Evolutionary conservation across 768 basidiomycete species (phyloP), one percentile per base, ranked within the genome.

Genomic region (Boletus sensibilis): DNA sequence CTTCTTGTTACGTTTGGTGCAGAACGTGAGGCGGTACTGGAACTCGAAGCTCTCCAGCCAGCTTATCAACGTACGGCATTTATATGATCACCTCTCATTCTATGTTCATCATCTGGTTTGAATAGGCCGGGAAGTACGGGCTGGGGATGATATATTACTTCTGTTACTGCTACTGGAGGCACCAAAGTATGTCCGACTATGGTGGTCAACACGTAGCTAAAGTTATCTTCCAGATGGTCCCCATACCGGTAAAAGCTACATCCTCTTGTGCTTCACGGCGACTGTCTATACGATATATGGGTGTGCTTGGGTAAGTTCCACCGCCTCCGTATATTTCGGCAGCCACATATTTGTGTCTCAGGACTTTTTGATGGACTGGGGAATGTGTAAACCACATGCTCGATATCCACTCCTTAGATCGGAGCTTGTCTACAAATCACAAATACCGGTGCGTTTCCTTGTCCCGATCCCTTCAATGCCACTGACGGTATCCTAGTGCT

Each of bases 351-450:
- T 27, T 53, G 33, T 52, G n/a, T 38, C 39, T 52, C 60, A 92
- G 93, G 94, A 97, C 64, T 70, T 93, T 33, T 66, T 88, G 11
- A 90, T 95, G 84, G 96, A 98, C 70, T 98, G 96, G 96, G 92
- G 90, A 2, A 68, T 98, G 42, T 75, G 93, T 41, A 78, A 82
- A 54, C 76, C 79, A 5, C 84, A 76, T 55, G 75, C 78, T 9
- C 75, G 63, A 57, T 77, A 88, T 59, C 81, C 75, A 20, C 74
- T 91, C 39, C 79, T 98, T 3, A 84, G 97, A 18, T 71, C 76
- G 5, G 90, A 95, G 37, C 72, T 96, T 33, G 74, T 91, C 2
- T 98, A 94, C 69, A 75, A 79, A 7, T 80, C 85, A 44, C 67
- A 82, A 39, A 74, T 86, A 61, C 76, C 79, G 21, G 88, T 92